These are phyloP conservation scores for Fusarium longipes DNA, from an alignment of 2,329 filamentous ascomycete species.

Conservation along the genomic window DNA sequence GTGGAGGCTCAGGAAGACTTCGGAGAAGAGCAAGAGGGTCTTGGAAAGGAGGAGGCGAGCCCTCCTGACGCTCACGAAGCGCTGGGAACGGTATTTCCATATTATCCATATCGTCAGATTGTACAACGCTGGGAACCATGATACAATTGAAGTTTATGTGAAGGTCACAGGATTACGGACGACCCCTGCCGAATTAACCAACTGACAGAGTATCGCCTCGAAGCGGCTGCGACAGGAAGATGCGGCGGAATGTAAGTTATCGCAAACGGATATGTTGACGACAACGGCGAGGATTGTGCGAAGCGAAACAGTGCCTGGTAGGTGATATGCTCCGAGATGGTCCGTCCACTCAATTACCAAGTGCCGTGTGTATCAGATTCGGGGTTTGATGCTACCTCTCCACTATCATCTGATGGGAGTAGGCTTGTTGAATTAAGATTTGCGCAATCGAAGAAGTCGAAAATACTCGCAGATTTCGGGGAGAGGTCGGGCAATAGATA, in stretches of 20 bases:
- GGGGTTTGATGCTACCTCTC: constrained; percentile 33
- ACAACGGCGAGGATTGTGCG: constrained; percentile 23
- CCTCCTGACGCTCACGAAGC: constrained; percentile 46
- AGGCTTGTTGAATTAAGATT: constrained; percentile 22
- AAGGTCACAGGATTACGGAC: constrained; percentile 45
- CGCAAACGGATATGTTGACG: constrained; percentile 24
- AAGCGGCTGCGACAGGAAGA: constrained; percentile 25
- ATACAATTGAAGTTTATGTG: constrained; percentile 12
- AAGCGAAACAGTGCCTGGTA: constrained; percentile 30
- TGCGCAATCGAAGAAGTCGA: constrained; percentile 15
- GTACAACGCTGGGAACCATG: constrained; percentile 52
- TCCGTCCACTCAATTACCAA: constrained; percentile 38
- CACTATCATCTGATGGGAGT: constrained; percentile 22
- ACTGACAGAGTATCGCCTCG: constrained; percentile 46
- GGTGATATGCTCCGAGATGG: constrained; percentile 33
- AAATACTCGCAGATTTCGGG: constrained; percentile 8
- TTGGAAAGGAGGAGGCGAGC: constrained; percentile 51
- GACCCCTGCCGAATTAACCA: constrained; percentile 41
- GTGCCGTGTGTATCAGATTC: constrained; percentile 36
- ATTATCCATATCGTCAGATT: constrained; percentile 46
- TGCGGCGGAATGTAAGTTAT: constrained; percentile 9
- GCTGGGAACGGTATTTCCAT: constrained; percentile 43
- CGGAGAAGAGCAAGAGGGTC: constrained; percentile 62
- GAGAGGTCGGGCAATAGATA: constrained; percentile 12
- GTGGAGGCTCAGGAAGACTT: constrained; percentile 60